A percentile compares a stretch with the other conserved stretches of the same genome.
These are phyloP conservation scores for Clarireedia paspali DNA, from an alignment of 2,329 filamentous ascomycete species.

Conservation along the genomic window DNA sequence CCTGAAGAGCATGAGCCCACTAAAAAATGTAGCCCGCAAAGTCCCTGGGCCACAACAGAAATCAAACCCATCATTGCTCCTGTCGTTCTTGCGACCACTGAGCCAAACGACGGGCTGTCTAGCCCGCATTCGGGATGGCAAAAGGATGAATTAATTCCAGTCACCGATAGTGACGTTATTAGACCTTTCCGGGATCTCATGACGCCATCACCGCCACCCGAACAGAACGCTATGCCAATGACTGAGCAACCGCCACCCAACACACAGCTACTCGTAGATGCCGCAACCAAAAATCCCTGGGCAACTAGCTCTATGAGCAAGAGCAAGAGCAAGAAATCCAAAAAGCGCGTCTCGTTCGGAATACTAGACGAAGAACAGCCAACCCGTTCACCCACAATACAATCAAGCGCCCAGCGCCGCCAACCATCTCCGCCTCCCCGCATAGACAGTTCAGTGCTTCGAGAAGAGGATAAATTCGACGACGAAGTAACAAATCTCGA, in stretches of 20 bases:
- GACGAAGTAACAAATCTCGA: slow-evolving; percentile 11
- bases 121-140: slow-evolving; percentile 12
- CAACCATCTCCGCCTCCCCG: slow-evolving; percentile 19
- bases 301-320: slow-evolving; percentile 8
- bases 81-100: background rate
- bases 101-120: background rate
- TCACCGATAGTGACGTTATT: slow-evolving; percentile 9
- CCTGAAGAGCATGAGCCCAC: background rate
- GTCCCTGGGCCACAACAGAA: slow-evolving; percentile 8
- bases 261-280: slow-evolving; percentile 22
- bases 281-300: slow-evolving; percentile 25
- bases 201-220: slow-evolving; percentile 15
- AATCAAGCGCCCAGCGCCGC: slow-evolving; percentile 1
- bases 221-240: background rate
- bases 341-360: slow-evolving; percentile 28
- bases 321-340: slow-evolving; percentile 11
- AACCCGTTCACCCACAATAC: background rate
- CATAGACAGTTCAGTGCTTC: background rate
- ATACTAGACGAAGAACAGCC: slow-evolving; percentile 4
- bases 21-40: slow-evolving; percentile 1
- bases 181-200: slow-evolving; percentile 19
- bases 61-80: background rate
- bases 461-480: slow-evolving; percentile 13
- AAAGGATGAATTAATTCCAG: slow-evolving; percentile 9
- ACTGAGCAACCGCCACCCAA: slow-evolving; percentile 1